Percentiles rank a stretch among this genome's conserved stretches.
Evolutionary conservation across 1,139 yeast genomes (phyloP).

Genomic region (Saccharomyces hybrid): DNA sequence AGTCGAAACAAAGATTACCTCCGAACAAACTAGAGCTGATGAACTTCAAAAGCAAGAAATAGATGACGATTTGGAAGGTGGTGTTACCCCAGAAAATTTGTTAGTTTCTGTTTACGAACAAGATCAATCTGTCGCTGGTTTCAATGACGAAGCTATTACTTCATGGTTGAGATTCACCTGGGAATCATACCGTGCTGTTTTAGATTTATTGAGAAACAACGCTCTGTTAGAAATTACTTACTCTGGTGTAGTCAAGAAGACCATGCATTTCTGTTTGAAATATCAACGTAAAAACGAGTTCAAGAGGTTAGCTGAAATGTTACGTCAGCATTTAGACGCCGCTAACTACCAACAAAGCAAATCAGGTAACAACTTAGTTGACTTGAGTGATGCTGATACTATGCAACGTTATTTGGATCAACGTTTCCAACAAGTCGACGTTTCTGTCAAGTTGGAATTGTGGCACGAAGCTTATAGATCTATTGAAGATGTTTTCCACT

Average conservation of each 20-base stretch:
- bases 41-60: constrained; percentile 36
- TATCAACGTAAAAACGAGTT: constrained; percentile 89
- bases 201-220: constrained; percentile 89
- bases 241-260: constrained; percentile 75
- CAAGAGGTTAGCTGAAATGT: constrained; percentile 85
- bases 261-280: constrained; percentile 84
- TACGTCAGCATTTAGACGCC: constrained; percentile 83
- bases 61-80: constrained; percentile 67
- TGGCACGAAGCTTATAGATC: constrained; percentile 99
- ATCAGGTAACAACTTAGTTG: constrained; percentile 44
- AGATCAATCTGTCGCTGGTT: constrained; percentile 59
- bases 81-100: constrained; percentile 83
- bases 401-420: constrained; percentile 90
- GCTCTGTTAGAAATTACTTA: constrained; percentile 83
- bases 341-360: constrained; percentile 52
- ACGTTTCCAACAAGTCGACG: constrained; percentile 85
- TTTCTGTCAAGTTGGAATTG: constrained; percentile 86
- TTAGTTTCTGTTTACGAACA: constrained; percentile 83
- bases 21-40: constrained; percentile 65
- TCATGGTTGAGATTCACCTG: constrained; percentile 95
- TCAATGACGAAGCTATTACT: constrained; percentile 91
- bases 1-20: constrained; percentile 80
- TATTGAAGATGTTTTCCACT: constrained; percentile 91
- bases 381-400: constrained; percentile 83
- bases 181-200: constrained; percentile 90